Evolutionary conservation across 768 basidiomycete genomes (phyloP).

Genomic region (Suillus variegatus): DNA sequence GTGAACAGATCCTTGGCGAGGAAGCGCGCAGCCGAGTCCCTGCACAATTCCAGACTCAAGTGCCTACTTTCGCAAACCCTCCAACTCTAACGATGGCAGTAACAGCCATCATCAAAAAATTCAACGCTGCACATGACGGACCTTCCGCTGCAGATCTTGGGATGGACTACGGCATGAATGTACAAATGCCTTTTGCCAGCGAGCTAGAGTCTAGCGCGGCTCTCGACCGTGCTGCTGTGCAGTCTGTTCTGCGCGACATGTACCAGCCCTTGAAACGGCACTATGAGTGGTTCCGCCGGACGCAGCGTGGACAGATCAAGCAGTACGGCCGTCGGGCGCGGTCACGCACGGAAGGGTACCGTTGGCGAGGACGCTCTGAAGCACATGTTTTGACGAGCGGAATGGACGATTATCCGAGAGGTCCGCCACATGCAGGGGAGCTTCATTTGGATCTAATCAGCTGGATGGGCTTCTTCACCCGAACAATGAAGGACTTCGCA

Average conservation of each 20-base stretch:
- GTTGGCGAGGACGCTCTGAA: conserved; percentile 90
- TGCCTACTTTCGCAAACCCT: conserved; percentile 93
- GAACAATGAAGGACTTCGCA: conserved; percentile 91
- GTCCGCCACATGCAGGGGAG: conserved; percentile 86
- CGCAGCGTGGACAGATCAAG: conserved; percentile 92
- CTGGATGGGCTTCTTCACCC: conserved; percentile 96
- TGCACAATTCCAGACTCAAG: conserved; percentile 87
- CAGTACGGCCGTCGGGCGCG: conserved; percentile 83
- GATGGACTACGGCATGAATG: conserved; percentile 55
- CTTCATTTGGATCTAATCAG: conserved; percentile 91
- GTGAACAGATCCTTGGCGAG: conserved; percentile 96
- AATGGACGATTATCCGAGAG: conserved; percentile 96
- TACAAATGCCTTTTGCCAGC: conserved; percentile 52
- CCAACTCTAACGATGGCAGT: conserved; percentile 94
- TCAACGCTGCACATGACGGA: conserved; percentile 47
- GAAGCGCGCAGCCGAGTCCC: conserved; percentile 97
- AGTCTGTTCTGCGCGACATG: conserved; percentile 58
- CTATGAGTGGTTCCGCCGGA: conserved; percentile 95
- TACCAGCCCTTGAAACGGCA: conserved; percentile 86
- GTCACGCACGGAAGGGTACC: conserved; percentile 89
- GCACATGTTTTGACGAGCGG: conserved; percentile 91
- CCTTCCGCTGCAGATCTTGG: conserved; percentile 66
- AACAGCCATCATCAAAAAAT: conserved; percentile 82
- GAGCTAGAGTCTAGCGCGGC: conserved; percentile 49
- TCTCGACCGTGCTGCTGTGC: conserved; percentile 36